These are phyloP conservation scores for Astrephomene gubernaculifera DNA, from an alignment of 139 green algal species.

Conservation along the genomic window DNA sequence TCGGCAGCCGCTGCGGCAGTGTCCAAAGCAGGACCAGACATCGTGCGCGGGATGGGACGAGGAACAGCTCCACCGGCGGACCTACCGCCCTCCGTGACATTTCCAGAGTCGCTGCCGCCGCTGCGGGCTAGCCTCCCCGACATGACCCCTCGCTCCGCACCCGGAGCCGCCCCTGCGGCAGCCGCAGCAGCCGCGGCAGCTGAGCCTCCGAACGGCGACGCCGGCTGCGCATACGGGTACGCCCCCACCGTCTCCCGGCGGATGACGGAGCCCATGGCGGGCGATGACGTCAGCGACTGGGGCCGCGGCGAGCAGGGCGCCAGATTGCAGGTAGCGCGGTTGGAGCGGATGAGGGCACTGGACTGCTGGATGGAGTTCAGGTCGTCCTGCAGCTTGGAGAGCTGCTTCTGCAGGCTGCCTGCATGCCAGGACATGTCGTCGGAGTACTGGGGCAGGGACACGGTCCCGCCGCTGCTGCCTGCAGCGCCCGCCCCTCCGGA, in stretches of 20 bases:
- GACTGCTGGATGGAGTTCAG: slow-evolving; percentile 5
- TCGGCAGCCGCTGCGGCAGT: no score
- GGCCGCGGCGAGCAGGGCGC: slow-evolving; percentile 10
- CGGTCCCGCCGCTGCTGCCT: background rate
- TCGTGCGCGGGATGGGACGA: no score
- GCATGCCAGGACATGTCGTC: slow-evolving; percentile 41
- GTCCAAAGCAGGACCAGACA: no score
- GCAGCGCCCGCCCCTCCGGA: background rate
- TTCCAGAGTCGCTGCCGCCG: background rate
- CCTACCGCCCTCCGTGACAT: no score
- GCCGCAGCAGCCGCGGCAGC: background rate
- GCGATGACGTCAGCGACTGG: background rate
- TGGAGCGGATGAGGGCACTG: slow-evolving; percentile 27
- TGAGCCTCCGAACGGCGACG: background rate
- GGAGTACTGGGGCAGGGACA: background rate
- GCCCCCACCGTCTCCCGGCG: no score
- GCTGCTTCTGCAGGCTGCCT: slow-evolving; percentile 31
- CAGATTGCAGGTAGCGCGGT: slow-evolving; percentile 36
- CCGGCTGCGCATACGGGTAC: background rate
- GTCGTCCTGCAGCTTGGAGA: slow-evolving; percentile 35
- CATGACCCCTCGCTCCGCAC: background rate
- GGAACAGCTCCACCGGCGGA: no score
- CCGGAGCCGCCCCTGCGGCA: background rate
- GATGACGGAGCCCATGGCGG: background rate
- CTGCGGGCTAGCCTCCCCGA: background rate